These are phyloP conservation scores for Bryoglossum gracile DNA, from an alignment of 495 filamentous ascomycete species.

Conservation along the genomic window DNA sequence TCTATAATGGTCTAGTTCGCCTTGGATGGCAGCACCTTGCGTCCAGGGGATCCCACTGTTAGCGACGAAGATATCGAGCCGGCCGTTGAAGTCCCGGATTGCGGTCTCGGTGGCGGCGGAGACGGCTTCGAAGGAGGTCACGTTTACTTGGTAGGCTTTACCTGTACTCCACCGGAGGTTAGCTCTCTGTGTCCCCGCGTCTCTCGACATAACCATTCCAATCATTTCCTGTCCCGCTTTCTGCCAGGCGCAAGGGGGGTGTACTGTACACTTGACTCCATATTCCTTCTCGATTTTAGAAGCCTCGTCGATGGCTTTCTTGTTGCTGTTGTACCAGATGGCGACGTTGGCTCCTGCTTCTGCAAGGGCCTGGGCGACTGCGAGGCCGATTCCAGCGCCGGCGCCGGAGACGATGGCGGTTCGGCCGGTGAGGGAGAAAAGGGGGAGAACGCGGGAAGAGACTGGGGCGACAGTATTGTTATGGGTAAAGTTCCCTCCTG, in stretches of 20 bases:
- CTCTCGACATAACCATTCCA: not conserved
- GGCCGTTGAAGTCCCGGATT: constrained; percentile 62
- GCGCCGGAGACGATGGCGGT: constrained; percentile 82
- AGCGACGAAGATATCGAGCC: constrained; percentile 73
- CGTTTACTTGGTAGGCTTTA: constrained; percentile 69
- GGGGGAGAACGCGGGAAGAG: constrained; percentile 54
- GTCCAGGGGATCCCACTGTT: constrained; percentile 75
- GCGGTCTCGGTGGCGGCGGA: constrained; percentile 47
- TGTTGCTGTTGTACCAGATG: constrained; percentile 79
- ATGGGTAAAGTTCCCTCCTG: constrained; percentile 51
- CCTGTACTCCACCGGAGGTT: constrained; percentile 34
- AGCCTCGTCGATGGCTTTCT: constrained; percentile 61
- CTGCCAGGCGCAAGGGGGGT: no score
- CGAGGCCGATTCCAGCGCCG: constrained; percentile 73
- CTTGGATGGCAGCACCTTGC: constrained; percentile 60
- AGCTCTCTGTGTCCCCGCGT: not conserved
- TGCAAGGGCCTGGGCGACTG: constrained; percentile 69
- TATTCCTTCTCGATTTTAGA: constrained; percentile 64
- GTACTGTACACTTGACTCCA: constrained; percentile 67
- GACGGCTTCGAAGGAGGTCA: constrained; percentile 52
- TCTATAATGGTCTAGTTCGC: constrained; percentile 55
- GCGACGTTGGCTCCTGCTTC: constrained; percentile 85
- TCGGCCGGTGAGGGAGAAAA: constrained; percentile 77
- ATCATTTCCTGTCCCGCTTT: not conserved
- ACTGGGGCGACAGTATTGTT: constrained; percentile 53